A percentile compares a stretch with the other conserved stretches of the same genome.
Conservation (phyloP, 225 moss, liverwort and hornwort species). For the Polytrichum formosum region DNA sequence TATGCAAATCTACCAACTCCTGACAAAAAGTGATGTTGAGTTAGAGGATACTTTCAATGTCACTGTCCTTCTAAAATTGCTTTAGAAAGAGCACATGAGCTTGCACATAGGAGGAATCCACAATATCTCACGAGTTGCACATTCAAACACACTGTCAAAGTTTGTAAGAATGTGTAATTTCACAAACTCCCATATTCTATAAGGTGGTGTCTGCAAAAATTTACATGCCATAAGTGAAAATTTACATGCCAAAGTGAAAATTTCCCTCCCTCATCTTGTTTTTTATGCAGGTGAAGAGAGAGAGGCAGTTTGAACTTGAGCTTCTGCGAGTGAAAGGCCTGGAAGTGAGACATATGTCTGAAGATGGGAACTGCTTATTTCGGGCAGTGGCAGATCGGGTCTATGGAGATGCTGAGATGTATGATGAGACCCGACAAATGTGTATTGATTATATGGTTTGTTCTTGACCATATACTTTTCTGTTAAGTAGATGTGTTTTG, state of each 20-base stretch:
- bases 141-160: too few species aligned
- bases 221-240: too few species aligned
- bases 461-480: background rate
- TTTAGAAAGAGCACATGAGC: too few species aligned
- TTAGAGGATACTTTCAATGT: too few species aligned
- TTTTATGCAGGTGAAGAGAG: conserved; percentile 78
- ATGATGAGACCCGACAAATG: conserved; percentile 95
- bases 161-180: too few species aligned
- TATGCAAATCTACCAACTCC: too few species aligned
- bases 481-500: background rate
- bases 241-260: background rate
- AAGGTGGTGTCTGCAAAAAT: too few species aligned
- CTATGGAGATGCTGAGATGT: conserved; percentile 98
- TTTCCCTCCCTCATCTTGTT: background rate
- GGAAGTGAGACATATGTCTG: conserved; percentile 94
- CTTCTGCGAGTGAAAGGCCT: conserved; percentile 70
- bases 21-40: too few species aligned
- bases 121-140: too few species aligned
- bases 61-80: too few species aligned
- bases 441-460: conserved; percentile 96
- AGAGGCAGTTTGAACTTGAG: conserved; percentile 93
- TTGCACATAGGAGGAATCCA: too few species aligned
- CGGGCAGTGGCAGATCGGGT: conserved; percentile 93
- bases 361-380: conserved; percentile 94
- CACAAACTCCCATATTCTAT: too few species aligned